phyloP scores from a whole-genome alignment of 257 asterid species.

The Solanum sejunctum region DNA sequence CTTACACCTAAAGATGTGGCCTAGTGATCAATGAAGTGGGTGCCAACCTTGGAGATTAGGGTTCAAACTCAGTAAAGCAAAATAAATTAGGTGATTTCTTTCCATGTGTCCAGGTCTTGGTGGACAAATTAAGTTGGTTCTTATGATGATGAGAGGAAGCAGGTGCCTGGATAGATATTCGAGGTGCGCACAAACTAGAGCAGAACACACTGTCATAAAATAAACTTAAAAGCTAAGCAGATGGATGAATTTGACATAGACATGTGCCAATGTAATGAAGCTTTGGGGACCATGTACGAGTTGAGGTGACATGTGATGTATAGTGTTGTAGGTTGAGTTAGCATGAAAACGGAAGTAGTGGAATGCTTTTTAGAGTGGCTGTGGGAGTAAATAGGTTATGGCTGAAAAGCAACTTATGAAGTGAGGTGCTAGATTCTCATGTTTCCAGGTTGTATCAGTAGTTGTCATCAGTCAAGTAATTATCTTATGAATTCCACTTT shows the following conservation, averaged over 20 bases:
- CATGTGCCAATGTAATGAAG: not conserved
- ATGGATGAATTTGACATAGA: not conserved
- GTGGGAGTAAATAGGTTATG: not conserved
- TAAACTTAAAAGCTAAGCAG: not conserved
- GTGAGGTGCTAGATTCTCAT: not conserved
- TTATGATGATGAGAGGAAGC: not conserved
- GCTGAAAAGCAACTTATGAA: not conserved
- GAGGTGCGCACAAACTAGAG: not conserved
- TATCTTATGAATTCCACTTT: not conserved
- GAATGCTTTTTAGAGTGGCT: not conserved
- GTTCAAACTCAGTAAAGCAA: not conserved
- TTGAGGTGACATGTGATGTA: not conserved
- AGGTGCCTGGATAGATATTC: not conserved
- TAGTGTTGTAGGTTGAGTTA: not conserved
- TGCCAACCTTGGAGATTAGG: not conserved
- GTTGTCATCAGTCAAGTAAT: not conserved
- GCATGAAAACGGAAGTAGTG: not conserved
- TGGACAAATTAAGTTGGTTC: too few relatives aligned
- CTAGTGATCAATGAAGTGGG: not conserved
- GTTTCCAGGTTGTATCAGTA: not conserved
- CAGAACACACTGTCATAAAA: not conserved
- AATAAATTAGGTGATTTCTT: not conserved
- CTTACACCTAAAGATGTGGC: not conserved
- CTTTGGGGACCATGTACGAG: not conserved
- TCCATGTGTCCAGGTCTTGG: not conserved